Percentiles rank a stretch among this genome's conserved stretches.
Evolutionary conservation across 129 eudicot genomes (phyloP).

Genomic region (Ambrosia artemisiifolia): DNA sequence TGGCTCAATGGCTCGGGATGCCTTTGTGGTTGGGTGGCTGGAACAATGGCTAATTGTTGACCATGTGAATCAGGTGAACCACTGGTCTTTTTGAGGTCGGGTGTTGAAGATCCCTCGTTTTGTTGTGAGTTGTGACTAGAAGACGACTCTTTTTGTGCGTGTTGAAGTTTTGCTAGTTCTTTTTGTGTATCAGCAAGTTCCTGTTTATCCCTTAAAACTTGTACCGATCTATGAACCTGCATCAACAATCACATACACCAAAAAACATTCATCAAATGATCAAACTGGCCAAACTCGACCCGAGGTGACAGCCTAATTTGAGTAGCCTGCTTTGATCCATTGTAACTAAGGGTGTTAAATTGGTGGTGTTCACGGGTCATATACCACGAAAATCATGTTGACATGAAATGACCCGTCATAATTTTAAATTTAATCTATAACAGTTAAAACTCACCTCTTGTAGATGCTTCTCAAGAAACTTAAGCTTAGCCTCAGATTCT

Average conservation of each 20-base stretch:
- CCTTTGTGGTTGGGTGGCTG: constrained; percentile 36
- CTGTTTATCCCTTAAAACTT: constrained; percentile 84
- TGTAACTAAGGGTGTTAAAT: too few species aligned
- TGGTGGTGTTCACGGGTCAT: too few species aligned
- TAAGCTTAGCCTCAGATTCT: constrained; percentile 71
- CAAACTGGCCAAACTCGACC: too few species aligned
- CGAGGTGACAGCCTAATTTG: too few species aligned
- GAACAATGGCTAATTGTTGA: constrained; percentile 70
- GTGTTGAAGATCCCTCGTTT: constrained; percentile 44
- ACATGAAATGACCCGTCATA: too few species aligned
- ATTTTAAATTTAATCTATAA: too few species aligned
- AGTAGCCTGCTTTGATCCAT: too few species aligned
- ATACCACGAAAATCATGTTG: too few species aligned
- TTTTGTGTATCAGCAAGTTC: constrained; percentile 93
- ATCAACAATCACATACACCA: too few species aligned
- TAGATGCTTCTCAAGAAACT: constrained; percentile 80
- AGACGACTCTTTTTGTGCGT: constrained; percentile 67
- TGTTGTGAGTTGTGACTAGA: constrained; percentile 37
- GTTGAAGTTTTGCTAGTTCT: constrained; percentile 87
- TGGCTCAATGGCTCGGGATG: constrained; percentile 21
- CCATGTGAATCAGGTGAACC: constrained; percentile 41
- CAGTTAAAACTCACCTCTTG: constrained; percentile 50
- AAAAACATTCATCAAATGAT: too few species aligned
- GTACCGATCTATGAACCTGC: constrained; percentile 71
- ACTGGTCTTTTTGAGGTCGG: constrained; percentile 50